phyloP scores from a whole-genome alignment of 2,329 filamentous ascomycete species.

The Aspergillus sp. region DNA sequence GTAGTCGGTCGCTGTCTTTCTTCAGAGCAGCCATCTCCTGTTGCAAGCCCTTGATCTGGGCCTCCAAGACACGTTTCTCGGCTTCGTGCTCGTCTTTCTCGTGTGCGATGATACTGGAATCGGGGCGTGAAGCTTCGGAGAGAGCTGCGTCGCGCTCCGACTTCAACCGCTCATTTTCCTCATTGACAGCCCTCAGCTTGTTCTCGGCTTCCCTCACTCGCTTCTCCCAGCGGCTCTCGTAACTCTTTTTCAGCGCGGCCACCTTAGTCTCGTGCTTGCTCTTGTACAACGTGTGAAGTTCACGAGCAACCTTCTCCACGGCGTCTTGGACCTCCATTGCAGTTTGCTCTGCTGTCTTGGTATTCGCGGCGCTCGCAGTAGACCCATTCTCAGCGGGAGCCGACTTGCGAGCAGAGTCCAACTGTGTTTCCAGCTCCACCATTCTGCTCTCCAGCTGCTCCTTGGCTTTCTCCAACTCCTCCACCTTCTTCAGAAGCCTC shows the following conservation, averaged over 20 bases:
- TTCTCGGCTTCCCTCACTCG: slow-evolving; percentile 74
- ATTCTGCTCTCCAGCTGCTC: slow-evolving; percentile 46
- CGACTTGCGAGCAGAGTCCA: slow-evolving; percentile 41
- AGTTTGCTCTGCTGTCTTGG: slow-evolving; percentile 45
- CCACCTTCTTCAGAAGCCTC: slow-evolving; percentile 69
- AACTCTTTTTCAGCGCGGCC: slow-evolving; percentile 74
- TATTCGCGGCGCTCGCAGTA: slow-evolving; percentile 33
- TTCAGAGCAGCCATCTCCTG: slow-evolving; percentile 69
- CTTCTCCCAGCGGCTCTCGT: slow-evolving; percentile 88
- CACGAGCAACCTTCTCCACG: slow-evolving; percentile 87
- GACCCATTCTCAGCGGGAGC: slow-evolving; percentile 23
- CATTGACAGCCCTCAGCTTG: slow-evolving; percentile 64
- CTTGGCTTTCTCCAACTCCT: slow-evolving; percentile 66
- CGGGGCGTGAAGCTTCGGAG: slow-evolving; percentile 52
- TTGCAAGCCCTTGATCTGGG: slow-evolving; percentile 71
- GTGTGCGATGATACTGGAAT: slow-evolving; percentile 41
- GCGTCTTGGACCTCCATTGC: slow-evolving; percentile 74
- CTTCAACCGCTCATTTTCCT: slow-evolving; percentile 73
- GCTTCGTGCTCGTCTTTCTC: slow-evolving; percentile 62
- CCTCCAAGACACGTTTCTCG: slow-evolving; percentile 66
- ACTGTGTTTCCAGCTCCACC: slow-evolving; percentile 46
- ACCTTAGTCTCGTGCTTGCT: slow-evolving; percentile 97
- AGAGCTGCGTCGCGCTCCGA: slow-evolving; percentile 64
- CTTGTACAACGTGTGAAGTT: slow-evolving; percentile 91
- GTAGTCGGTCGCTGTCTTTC: slow-evolving; percentile 64